Conservation (phyloP, 2,329 filamentous ascomycete genomes). For the Apiospora marii region DNA sequence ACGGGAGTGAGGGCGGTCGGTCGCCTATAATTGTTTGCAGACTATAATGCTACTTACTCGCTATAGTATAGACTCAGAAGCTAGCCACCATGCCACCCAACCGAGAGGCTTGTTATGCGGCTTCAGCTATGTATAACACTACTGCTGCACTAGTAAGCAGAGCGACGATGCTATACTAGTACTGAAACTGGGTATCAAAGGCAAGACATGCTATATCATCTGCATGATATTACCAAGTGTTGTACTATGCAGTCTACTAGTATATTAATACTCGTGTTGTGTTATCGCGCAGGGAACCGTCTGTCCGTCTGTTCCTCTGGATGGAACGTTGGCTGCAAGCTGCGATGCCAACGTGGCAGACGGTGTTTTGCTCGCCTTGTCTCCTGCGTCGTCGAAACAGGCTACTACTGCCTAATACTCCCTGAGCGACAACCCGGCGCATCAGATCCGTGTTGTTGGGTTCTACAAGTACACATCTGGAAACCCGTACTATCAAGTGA, state of each 20-base stretch:
- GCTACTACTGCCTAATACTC: background rate
- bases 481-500: background rate
- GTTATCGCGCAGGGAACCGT: background rate
- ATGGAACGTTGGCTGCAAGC: conserved; percentile 7
- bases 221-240: background rate
- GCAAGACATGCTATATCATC: background rate
- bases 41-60: background rate
- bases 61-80: background rate
- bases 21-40: background rate
- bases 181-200: background rate
- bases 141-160: conserved; percentile 16
- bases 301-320: background rate
- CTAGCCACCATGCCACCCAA: background rate
- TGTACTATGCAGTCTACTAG: conserved; percentile 9
- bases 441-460: background rate
- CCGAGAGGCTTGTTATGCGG: background rate
- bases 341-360: conserved; percentile 17
- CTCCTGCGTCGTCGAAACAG: background rate
- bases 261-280: background rate
- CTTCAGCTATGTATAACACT: background rate
- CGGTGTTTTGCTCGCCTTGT: background rate
- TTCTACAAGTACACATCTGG: background rate
- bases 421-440: background rate
- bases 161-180: conserved; percentile 2
- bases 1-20: background rate